These are phyloP conservation scores for Anisodus acutangulus DNA, from an alignment of 257 asterid genomes.

Conservation along the genomic window DNA sequence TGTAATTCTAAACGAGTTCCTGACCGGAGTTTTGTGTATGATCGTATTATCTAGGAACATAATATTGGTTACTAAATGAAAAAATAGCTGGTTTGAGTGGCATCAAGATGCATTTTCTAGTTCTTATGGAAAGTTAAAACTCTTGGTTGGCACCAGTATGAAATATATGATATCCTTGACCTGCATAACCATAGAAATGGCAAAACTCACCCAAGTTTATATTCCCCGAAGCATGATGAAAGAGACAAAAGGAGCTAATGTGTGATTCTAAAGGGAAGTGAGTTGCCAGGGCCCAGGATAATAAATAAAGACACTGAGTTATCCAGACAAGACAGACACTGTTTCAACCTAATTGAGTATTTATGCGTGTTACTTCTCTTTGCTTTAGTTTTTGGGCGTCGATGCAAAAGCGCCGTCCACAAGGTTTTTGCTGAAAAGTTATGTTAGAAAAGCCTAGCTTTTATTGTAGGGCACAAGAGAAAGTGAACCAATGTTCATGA, in stretches of 20 bases:
- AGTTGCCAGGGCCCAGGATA: not conserved
- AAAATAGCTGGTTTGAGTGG: not conserved
- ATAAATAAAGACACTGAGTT: not conserved
- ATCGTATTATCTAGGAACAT: not conserved
- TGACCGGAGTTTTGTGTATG: not conserved
- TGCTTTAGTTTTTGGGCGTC: not conserved
- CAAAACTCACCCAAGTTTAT: not conserved
- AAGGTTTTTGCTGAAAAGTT: not conserved
- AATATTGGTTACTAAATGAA: not conserved
- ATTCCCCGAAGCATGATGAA: not conserved
- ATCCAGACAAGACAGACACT: not conserved
- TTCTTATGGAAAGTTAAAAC: not conserved
- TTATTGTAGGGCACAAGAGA: conserved; percentile 5
- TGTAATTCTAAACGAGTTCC: not conserved
- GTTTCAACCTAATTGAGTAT: not conserved
- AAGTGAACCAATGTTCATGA: not conserved
- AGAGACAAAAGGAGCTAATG: not conserved
- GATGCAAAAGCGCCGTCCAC: not conserved
- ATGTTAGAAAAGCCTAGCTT: not conserved
- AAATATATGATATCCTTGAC: not conserved
- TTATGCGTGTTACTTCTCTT: not conserved
- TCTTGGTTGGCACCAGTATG: not conserved
- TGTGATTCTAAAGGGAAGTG: not conserved
- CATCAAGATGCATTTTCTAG: not conserved
- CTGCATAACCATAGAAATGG: not conserved